Evolutionary conservation across 1,139 yeast species (phyloP).

Genomic region (Saccharomycopsis crataegensis): DNA sequence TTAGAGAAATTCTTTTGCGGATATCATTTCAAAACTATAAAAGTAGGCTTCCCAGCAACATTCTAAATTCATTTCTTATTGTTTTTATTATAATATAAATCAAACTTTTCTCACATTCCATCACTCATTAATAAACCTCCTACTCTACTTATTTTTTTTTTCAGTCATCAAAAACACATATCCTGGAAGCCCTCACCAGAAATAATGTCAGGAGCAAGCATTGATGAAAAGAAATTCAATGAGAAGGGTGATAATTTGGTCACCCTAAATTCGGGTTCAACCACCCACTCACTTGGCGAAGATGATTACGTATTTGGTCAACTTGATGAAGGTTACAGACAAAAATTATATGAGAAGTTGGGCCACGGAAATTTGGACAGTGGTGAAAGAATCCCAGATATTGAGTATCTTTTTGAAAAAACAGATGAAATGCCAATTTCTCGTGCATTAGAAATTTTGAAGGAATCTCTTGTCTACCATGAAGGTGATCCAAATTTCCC

Average conservation of each 20-base stretch:
- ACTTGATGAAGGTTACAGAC: conserved; percentile 15
- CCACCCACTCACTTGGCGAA: not conserved
- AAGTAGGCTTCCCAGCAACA: no score
- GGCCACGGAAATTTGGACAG: conserved; percentile 26
- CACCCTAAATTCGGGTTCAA: not conserved
- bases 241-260: not conserved
- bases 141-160: no score
- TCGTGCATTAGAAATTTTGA: conserved; percentile 37
- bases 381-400: conserved; percentile 23
- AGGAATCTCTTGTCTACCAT: conserved; percentile 35
- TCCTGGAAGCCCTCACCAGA: no score
- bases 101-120: no score
- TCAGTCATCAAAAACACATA: no score
- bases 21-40: no score
- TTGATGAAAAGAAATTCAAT: not conserved
- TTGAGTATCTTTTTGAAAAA: conserved; percentile 35
- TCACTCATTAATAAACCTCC: no score
- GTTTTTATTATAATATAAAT: no score
- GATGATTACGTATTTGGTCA: conserved; percentile 4
- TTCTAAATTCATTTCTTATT: no score
- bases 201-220: no score
- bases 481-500: conserved; percentile 46
- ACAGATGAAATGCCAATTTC: conserved; percentile 32
- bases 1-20: no score
- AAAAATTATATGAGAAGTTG: conserved; percentile 20